Evolutionary conservation across 2,329 filamentous ascomycete genomes (phyloP), one percentile per base, ranked within the genome.

Genomic region (Fusarium gaditjirri): DNA sequence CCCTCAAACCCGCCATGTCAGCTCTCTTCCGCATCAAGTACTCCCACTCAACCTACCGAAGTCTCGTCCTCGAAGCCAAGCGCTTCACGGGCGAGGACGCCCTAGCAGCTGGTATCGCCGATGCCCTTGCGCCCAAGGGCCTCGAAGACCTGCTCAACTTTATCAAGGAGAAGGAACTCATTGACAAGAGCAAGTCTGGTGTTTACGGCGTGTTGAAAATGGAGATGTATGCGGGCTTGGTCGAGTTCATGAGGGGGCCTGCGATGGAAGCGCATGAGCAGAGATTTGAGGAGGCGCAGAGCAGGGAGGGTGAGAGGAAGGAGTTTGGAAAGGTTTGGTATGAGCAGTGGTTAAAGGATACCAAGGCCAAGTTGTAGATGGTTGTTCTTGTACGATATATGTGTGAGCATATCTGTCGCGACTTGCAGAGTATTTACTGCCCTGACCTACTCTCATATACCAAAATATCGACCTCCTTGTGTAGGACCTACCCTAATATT

Each of bases 1-100:
- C 91, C n/a, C 87, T 96, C 39, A 88, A 90, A 72, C 87, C 93
- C 6, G 86, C 92, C 65, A 94, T 97, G 92, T 88, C 88, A 59
- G 85, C 86, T 53, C 88, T 96, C 71, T 95, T 96, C 84, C 86
- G 92, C 19, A 83, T 91, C 74, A 96, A 95, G 81, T 80, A 91
- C 6, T 75, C 86, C 0, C 80, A 86, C 13, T 80, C 85, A 2
- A 85, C 86, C 0, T 92, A 91, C 78, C 86, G 92, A 39, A 83
- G 84, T 44, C 82, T 95, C 70, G 88, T 94, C 11, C 86, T 96
- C n/a, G 93, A 95, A 80, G 93, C 91, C 8, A 87, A 86, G 73
- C 86, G 93, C 58, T 94, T 91, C 77, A 83, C 86, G 21, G 92
- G 88, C 1, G 80, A 84, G 6, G 86, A 91, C 47, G 91, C 93